A percentile compares a stretch with the other conserved stretches of the same genome.
Evolutionary conservation across 148 eudicot species (phyloP).

Genomic region (Fagopyrum homotropicum): DNA sequence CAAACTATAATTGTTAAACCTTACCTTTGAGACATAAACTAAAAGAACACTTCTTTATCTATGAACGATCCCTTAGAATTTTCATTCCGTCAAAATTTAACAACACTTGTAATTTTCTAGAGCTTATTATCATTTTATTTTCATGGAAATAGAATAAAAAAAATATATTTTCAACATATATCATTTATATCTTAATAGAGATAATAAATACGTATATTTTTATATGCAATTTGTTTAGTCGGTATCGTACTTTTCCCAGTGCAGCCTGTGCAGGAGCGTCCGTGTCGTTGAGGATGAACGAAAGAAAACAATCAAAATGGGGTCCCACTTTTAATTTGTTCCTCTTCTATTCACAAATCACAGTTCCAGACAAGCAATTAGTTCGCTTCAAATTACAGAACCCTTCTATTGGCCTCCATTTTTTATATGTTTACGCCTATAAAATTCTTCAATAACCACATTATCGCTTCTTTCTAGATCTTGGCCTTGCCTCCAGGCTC

Average conservation of each 20-base stretch:
- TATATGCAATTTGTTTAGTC: not conserved
- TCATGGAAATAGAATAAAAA: too few species aligned
- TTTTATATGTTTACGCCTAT: not conserved
- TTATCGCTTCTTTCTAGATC: slow-evolving; percentile 3
- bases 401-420: slow-evolving; percentile 5
- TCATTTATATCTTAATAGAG: too few species aligned
- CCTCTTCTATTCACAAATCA: not conserved
- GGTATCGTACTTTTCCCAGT: not conserved
- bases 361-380: not conserved
- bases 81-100: too few species aligned
- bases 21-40: too few species aligned
- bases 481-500: not conserved
- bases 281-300: not conserved
- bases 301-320: not conserved
- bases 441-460: slow-evolving; percentile 1
- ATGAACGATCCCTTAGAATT: too few species aligned
- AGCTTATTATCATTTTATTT: too few species aligned
- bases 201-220: too few species aligned
- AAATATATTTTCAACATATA: too few species aligned
- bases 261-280: not conserved
- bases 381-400: not conserved
- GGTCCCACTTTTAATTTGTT: slow-evolving; percentile 6
- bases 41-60: too few species aligned
- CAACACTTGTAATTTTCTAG: too few species aligned
- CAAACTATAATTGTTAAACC: too few species aligned